Conservation (phyloP, 768 basidiomycete genomes). For the Tricholoma saponaceum region DNA sequence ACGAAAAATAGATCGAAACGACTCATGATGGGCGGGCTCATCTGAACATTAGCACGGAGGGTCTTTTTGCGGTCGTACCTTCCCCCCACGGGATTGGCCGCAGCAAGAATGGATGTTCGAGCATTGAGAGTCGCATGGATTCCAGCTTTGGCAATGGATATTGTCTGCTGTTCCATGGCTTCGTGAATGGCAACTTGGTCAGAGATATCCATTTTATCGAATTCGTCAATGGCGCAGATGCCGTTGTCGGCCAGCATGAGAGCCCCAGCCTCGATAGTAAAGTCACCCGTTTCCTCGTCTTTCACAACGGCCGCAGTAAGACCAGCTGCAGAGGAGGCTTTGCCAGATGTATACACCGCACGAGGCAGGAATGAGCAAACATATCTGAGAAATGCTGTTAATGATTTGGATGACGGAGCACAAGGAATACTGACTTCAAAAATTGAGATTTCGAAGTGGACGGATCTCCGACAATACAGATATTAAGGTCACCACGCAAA, state of each 20-base stretch:
- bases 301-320: constrained; percentile 97
- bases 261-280: constrained; percentile 98
- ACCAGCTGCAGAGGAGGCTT: constrained; percentile 98
- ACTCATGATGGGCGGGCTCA: constrained; percentile 99
- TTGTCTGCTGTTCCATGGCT: constrained; percentile 99
- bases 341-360: constrained; percentile 98
- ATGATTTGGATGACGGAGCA: background rate
- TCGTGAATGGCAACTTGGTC: constrained; percentile 99
- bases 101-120: constrained; percentile 94
- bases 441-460: constrained; percentile 99
- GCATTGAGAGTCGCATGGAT: constrained; percentile 99
- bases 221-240: constrained; percentile 99
- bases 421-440: constrained; percentile 67
- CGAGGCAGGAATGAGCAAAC: constrained; percentile 97
- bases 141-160: constrained; percentile 98
- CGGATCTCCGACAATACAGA: constrained; percentile 97
- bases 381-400: constrained; percentile 52
- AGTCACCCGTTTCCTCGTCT: constrained; percentile 98
- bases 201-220: constrained; percentile 99
- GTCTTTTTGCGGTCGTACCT: constrained; percentile 94
- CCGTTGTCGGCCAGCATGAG: constrained; percentile 99
- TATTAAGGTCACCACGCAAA: constrained; percentile 97
- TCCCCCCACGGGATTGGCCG: constrained; percentile 96
- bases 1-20: constrained; percentile 98
- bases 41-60: constrained; percentile 87